Evolutionary conservation across 306 rosid genomes (phyloP).

Genomic region (Rosa rugosa): DNA sequence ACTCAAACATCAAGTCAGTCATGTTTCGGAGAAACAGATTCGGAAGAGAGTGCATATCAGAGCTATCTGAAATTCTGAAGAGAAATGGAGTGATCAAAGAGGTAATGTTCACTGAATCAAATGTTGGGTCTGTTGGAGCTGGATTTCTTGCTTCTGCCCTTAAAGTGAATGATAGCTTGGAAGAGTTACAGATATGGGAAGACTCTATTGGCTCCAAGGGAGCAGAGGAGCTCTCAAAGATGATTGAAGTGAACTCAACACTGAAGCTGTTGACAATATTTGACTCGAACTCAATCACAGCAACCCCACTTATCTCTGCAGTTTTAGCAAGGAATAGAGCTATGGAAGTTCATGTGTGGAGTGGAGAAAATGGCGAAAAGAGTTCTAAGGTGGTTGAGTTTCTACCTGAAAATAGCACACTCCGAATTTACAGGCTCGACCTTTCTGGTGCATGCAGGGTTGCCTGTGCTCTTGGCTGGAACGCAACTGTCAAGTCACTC

Average conservation of each 20-base stretch:
- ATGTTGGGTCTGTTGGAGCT: constrained; percentile 68
- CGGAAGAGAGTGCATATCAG: constrained; percentile 46
- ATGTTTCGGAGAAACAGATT: constrained; percentile 64
- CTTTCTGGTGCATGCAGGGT: constrained; percentile 76
- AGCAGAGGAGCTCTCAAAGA: constrained; percentile 84
- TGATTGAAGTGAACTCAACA: constrained; percentile 86
- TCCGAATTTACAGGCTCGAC: constrained; percentile 67
- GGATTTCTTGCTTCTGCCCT: constrained; percentile 71
- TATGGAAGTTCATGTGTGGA: constrained; percentile 89
- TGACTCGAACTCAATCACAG: constrained; percentile 62
- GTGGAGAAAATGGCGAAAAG: constrained; percentile 63
- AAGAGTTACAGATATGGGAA: constrained; percentile 91
- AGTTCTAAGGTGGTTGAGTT: constrained; percentile 87
- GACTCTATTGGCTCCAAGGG: constrained; percentile 95
- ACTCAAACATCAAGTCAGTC: constrained; percentile 43
- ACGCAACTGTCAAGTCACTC: constrained; percentile 70
- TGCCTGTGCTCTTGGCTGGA: constrained; percentile 77
- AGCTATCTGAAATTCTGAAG: constrained; percentile 53
- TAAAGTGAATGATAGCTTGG: constrained; percentile 63
- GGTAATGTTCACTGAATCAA: constrained; percentile 77
- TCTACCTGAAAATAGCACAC: constrained; percentile 64
- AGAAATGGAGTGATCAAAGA: constrained; percentile 62
- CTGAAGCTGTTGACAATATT: constrained; percentile 73
- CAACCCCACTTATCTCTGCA: constrained; percentile 82
- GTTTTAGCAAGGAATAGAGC: constrained; percentile 80